A percentile compares a stretch with the other conserved stretches of the same genome.
phyloP scores from a whole-genome alignment of 225 moss, liverwort and hornwort genomes.

The Marchantia paleacea region DNA sequence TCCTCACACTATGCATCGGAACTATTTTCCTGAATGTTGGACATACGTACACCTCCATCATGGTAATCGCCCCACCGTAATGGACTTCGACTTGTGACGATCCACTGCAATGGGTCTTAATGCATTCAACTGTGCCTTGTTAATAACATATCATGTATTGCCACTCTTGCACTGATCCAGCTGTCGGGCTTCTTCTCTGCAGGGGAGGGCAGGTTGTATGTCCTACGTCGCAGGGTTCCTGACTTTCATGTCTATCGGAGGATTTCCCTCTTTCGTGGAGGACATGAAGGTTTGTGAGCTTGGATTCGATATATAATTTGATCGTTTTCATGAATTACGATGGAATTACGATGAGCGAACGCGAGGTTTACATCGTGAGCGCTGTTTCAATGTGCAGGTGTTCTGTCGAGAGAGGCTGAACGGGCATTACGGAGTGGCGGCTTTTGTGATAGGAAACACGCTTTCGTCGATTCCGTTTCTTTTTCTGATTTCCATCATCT shows the following conservation, averaged over 20 bases:
- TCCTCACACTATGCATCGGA: conserved; percentile 76
- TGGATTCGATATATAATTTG: background rate
- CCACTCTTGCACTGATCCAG: background rate
- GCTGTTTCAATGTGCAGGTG: conserved; percentile 39
- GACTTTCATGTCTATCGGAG: conserved; percentile 78
- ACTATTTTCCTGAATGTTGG: conserved; percentile 84
- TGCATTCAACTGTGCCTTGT: no score
- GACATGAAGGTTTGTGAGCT: conserved; percentile 62
- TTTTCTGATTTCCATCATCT: conserved; percentile 60
- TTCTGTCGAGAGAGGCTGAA: conserved; percentile 82
- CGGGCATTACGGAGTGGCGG: conserved; percentile 82
- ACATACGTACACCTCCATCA: conserved; percentile 68
- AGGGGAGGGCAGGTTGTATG: conserved; percentile 78
- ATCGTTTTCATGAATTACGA: background rate
- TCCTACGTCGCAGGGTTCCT: conserved; percentile 64
- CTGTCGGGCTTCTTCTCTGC: background rate
- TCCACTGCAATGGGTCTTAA: no score
- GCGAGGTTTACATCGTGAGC: no score
- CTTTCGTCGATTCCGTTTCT: conserved; percentile 81
- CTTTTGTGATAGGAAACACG: conserved; percentile 80
- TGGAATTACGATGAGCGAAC: background rate
- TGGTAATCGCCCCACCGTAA: conserved; percentile 37
- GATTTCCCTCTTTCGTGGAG: conserved; percentile 72
- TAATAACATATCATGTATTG: no score
- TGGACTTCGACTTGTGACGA: background rate